Evolutionary conservation across 305 asterid genomes (phyloP).

Genomic region (Lippia alba): DNA sequence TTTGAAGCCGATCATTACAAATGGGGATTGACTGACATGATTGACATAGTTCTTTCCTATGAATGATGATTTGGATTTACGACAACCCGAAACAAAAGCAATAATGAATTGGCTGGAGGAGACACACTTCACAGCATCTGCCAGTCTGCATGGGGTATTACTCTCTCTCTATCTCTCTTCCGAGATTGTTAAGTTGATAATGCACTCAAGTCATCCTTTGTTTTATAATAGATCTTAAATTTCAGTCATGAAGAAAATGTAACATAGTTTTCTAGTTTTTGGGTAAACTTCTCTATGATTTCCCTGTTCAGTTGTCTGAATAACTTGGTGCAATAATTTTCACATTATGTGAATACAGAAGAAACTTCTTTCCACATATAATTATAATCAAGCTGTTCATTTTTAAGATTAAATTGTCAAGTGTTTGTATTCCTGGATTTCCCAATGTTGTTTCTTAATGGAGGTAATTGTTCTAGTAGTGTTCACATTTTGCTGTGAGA

Average conservation of each 20-base stretch:
- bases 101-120: conserved; percentile 83
- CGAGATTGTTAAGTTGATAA: conserved; percentile 28
- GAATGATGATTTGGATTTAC: conserved; percentile 78
- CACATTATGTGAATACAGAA: not conserved
- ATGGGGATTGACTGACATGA: conserved; percentile 58
- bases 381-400: not conserved
- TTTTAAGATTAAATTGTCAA: not conserved
- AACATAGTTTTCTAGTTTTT: not conserved
- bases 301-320: not conserved
- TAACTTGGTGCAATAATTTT: not conserved
- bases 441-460: not conserved
- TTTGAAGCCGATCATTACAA: conserved; percentile 39
- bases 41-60: conserved; percentile 89
- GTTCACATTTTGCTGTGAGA: not conserved
- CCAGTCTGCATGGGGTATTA: conserved; percentile 94
- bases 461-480: not conserved
- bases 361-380: not conserved
- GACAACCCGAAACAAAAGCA: conserved; percentile 98
- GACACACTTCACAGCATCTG: conserved; percentile 85
- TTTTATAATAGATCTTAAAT: not conserved
- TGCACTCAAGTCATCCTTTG: not conserved
- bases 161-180: conserved; percentile 30
- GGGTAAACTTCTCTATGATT: conserved; percentile 1
- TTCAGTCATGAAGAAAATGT: not conserved
- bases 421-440: not conserved